Conservation (phyloP, 768 basidiomycete species). For the Kwoniella pini region DNA sequence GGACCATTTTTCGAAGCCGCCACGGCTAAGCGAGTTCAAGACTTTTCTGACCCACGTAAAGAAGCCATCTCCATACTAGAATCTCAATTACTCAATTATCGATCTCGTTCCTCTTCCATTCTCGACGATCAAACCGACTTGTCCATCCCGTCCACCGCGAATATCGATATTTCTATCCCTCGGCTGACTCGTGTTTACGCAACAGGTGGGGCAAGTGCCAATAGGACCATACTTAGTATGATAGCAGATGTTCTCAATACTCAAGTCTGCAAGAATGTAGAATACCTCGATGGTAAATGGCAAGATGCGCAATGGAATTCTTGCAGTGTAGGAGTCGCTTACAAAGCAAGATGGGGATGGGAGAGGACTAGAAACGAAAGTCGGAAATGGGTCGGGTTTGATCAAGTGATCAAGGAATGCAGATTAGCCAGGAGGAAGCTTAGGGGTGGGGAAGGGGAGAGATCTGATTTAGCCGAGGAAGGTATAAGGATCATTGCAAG, state of each 20-base stretch:
- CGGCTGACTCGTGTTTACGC: conserved; percentile 67
- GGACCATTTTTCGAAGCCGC: conserved; percentile 17
- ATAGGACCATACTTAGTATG: conserved; percentile 70
- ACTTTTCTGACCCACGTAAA: conserved; percentile 55
- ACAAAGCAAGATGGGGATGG: conserved; percentile 49
- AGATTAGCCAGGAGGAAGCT: conserved; percentile 19
- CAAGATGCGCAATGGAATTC: conserved; percentile 42
- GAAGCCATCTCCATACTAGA: conserved; percentile 71
- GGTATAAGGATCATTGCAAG: conserved; percentile 34
- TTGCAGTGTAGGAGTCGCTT: conserved; percentile 46
- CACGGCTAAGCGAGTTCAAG: conserved; percentile 22
- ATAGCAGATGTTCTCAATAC: conserved; percentile 78
- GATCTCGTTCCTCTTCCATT: conserved; percentile 69
- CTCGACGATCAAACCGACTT: conserved; percentile 22
- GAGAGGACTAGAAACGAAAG: conserved; percentile 28
- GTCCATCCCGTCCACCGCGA: conserved; percentile 23
- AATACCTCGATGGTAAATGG: conserved; percentile 33
- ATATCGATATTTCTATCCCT: conserved; percentile 6
- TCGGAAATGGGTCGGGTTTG: conserved; percentile 34
- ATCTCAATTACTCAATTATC: conserved; percentile 80
- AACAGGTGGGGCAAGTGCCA: conserved; percentile 76
- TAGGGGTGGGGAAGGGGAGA: conserved; percentile 4
- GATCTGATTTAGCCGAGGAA: conserved; percentile 29
- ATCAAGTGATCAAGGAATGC: conserved; percentile 38
- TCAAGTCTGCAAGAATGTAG: conserved; percentile 62